phyloP scores from a whole-genome alignment of 2,329 filamentous ascomycete genomes.

The Triangularia verruculosa region DNA sequence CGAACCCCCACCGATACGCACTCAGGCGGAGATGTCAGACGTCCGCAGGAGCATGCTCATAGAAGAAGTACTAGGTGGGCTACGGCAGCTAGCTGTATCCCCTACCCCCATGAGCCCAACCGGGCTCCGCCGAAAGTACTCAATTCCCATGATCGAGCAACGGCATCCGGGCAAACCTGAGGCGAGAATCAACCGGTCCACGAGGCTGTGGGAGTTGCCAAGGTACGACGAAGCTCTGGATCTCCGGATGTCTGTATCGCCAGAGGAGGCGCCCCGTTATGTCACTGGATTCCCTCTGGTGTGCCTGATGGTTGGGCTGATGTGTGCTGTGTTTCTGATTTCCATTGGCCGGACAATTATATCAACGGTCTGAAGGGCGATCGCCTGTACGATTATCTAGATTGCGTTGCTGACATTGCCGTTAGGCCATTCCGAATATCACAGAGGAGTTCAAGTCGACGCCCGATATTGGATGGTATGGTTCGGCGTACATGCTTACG shows the following conservation, averaged over 20 bases:
- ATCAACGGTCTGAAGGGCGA: slow-evolving; percentile 22
- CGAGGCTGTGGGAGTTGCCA: slow-evolving; percentile 6
- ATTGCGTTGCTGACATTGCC: background rate
- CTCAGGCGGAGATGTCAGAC: background rate
- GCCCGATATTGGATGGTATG: slow-evolving; percentile 31
- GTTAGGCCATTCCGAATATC: slow-evolving; percentile 31
- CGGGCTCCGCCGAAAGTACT: background rate
- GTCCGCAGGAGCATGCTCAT: slow-evolving; percentile 1
- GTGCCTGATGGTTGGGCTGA: slow-evolving; percentile 22
- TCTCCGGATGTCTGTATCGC: background rate
- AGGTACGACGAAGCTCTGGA: background rate
- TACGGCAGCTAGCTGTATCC: slow-evolving; percentile 9
- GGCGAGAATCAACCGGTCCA: slow-evolving; percentile 4
- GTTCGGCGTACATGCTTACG: slow-evolving; percentile 35
- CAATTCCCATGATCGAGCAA: slow-evolving; percentile 11
- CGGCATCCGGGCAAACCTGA: slow-evolving; percentile 13
- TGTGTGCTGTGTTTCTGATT: slow-evolving; percentile 23
- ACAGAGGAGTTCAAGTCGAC: slow-evolving; percentile 34
- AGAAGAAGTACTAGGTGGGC: slow-evolving; percentile 8
- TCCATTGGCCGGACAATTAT: slow-evolving; percentile 27
- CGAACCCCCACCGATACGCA: slow-evolving; percentile 7
- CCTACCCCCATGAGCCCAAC: slow-evolving; percentile 5
- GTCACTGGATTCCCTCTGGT: slow-evolving; percentile 20
- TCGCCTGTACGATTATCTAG: background rate
- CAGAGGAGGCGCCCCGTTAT: slow-evolving; percentile 5